Percentiles rank a stretch among this genome's conserved stretches.
Conservation (phyloP, 306 rosid species). For the Vachellia collinsii region DNA sequence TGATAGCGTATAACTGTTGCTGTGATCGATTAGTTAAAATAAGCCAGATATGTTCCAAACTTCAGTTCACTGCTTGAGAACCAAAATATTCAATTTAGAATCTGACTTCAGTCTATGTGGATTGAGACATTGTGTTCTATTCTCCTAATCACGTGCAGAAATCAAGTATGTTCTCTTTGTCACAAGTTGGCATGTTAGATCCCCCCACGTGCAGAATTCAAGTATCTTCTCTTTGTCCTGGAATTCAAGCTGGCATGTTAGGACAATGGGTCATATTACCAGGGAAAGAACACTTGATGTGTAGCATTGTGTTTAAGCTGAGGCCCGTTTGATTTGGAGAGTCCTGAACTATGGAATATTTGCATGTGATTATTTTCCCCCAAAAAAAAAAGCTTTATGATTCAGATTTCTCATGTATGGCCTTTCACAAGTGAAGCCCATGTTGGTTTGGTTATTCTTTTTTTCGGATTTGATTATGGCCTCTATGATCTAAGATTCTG, state of each 20-base stretch:
- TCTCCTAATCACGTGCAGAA: conserved; percentile 8
- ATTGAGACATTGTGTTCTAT: not conserved
- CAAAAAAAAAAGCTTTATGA: not conserved
- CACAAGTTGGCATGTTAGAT: not conserved
- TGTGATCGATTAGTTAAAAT: conserved; percentile 5
- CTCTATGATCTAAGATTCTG: not conserved
- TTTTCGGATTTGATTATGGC: not conserved
- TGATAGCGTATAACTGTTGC: not conserved
- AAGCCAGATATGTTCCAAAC: conserved; percentile 16
- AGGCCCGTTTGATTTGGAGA: not conserved
- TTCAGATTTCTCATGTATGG: not conserved
- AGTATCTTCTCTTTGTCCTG: not conserved
- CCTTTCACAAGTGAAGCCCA: not conserved
- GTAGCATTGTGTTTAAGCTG: not conserved
- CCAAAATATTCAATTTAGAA: not conserved
- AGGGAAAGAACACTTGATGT: not conserved
- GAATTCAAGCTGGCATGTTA: not conserved
- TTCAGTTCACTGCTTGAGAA: conserved; percentile 31
- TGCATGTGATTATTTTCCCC: too few species aligned
- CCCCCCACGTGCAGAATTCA: conserved; percentile 1
- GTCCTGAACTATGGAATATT: not conserved
- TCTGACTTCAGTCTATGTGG: conserved; percentile 3
- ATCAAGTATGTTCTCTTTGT: conserved; percentile 1
- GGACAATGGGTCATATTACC: not conserved
- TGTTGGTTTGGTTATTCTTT: not conserved